A percentile compares a stretch with the other conserved stretches of the same genome.
These are phyloP conservation scores for Mucor lusitanicus DNA, from an alignment of 371 early-diverging fungal genomes.

Conservation along the genomic window DNA sequence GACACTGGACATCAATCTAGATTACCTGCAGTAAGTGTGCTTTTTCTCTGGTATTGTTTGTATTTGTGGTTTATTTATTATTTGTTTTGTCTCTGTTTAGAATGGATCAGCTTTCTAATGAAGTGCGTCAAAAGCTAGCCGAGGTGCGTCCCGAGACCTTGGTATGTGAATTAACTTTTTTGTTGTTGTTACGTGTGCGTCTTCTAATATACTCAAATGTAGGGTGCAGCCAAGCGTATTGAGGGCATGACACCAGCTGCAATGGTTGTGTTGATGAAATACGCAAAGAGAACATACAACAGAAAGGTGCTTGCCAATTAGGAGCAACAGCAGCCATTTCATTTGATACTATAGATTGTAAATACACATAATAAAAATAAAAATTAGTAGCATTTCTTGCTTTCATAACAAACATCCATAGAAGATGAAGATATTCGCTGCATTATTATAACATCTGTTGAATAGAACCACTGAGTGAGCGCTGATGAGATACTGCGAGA, in stretches of 20 bases:
- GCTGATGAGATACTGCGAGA: no score
- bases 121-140: constrained; percentile 70
- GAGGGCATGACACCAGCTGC: constrained; percentile 83
- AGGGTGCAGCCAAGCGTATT: constrained; percentile 85
- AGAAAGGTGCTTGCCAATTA: constrained; percentile 7
- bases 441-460: no score
- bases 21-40: constrained; percentile 59
- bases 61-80: background rate
- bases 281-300: constrained; percentile 45
- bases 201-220: background rate
- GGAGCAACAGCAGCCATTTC: background rate
- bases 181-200: background rate
- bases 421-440: no score
- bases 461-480: no score
- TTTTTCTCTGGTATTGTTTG: background rate
- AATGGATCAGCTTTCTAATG: constrained; percentile 70
- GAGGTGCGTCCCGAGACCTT: constrained; percentile 74
- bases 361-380: background rate
- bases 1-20: constrained; percentile 63
- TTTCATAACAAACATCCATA: no score
- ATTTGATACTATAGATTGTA: background rate
- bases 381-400: no score
- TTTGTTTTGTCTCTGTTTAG: constrained; percentile 21
- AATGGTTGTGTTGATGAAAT: constrained; percentile 70
- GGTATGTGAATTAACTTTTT: constrained; percentile 33